Evolutionary conservation across 768 basidiomycete species (phyloP).

Genomic region (Boletus pseudopeckii): DNA sequence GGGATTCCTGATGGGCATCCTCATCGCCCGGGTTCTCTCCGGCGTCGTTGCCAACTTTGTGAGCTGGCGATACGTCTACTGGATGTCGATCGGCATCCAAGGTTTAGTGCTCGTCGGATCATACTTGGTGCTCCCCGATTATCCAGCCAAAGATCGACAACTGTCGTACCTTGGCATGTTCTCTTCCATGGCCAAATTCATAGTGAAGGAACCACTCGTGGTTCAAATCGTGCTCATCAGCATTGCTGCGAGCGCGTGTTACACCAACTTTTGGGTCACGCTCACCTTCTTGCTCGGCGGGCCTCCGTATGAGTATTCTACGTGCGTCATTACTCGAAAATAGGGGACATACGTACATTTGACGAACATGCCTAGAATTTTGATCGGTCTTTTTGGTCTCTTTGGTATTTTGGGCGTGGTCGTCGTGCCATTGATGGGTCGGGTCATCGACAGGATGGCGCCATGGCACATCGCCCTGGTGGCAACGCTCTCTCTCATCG

Average conservation of each 20-base stretch:
- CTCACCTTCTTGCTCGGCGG: slow-evolving; percentile 77
- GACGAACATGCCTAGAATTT: slow-evolving; percentile 28
- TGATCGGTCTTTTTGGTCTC: slow-evolving; percentile 69
- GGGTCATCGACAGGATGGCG: slow-evolving; percentile 59
- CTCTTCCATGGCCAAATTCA: slow-evolving; percentile 69
- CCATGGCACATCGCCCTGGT: slow-evolving; percentile 72
- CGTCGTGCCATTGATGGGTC: slow-evolving; percentile 65
- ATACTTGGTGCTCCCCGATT: slow-evolving; percentile 69
- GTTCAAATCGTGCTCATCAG: slow-evolving; percentile 63
- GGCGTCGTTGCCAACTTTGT: slow-evolving; percentile 69
- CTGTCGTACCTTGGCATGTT: slow-evolving; percentile 64
- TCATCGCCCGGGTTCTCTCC: slow-evolving; percentile 67
- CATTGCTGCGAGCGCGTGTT: slow-evolving; percentile 53
- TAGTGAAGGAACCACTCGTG: slow-evolving; percentile 70
- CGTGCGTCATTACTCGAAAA: slow-evolving; percentile 34
- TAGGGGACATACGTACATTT: not conserved
- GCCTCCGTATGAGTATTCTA: slow-evolving; percentile 68
- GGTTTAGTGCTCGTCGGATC: slow-evolving; percentile 48
- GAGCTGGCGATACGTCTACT: slow-evolving; percentile 71
- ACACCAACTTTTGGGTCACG: slow-evolving; percentile 63
- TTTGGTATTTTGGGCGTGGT: slow-evolving; percentile 66
- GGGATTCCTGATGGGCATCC: slow-evolving; percentile 65
- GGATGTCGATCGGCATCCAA: slow-evolving; percentile 69
- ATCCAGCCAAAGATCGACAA: slow-evolving; percentile 65
- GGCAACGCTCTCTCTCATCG: slow-evolving; percentile 42